A percentile compares a stretch with the other conserved stretches of the same genome.
Evolutionary conservation across 2,329 filamentous ascomycete genomes (phyloP).

Genomic region (Alternaria brassicae): DNA sequence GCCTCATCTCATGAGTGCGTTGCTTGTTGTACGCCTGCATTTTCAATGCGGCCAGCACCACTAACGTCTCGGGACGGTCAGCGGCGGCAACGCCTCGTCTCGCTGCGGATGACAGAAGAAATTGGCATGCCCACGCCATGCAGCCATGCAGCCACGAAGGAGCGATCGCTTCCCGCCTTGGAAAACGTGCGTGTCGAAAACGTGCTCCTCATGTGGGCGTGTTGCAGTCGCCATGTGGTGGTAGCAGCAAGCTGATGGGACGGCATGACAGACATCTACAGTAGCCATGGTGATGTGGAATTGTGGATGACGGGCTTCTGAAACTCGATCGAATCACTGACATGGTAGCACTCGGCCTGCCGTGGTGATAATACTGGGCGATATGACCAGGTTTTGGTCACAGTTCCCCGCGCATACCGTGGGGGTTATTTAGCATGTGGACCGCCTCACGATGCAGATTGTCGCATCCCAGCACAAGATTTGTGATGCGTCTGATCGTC

Average conservation of each 20-base stretch:
- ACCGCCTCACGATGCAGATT: slow-evolving; percentile 1
- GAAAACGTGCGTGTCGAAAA: slow-evolving; percentile 15
- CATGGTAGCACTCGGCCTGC: slow-evolving; percentile 2
- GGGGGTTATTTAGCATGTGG: slow-evolving; percentile 6
- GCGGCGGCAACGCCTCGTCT: slow-evolving; percentile 22
- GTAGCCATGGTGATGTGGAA: neutral
- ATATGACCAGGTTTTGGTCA: slow-evolving; percentile 5
- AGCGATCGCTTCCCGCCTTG: slow-evolving; percentile 9
- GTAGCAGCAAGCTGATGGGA: neutral
- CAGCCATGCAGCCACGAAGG: slow-evolving; percentile 12
- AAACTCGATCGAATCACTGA: slow-evolving; percentile 7
- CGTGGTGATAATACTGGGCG: neutral
- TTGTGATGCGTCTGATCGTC: neutral
- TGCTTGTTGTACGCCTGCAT: slow-evolving; percentile 7
- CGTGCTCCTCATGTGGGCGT: slow-evolving; percentile 7
- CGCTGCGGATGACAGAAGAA: slow-evolving; percentile 11
- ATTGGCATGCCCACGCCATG: slow-evolving; percentile 16
- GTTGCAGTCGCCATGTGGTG: slow-evolving; percentile 11
- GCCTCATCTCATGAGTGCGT: neutral
- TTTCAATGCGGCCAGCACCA: neutral
- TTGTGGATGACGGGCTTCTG: neutral
- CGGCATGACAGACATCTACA: slow-evolving; percentile 2
- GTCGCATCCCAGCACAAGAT: slow-evolving; percentile 1
- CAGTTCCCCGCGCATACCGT: slow-evolving; percentile 8
- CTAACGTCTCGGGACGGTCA: slow-evolving; percentile 23